phyloP scores from a whole-genome alignment of 805 yeast species.

The Suhomyces pyralidae region DNA sequence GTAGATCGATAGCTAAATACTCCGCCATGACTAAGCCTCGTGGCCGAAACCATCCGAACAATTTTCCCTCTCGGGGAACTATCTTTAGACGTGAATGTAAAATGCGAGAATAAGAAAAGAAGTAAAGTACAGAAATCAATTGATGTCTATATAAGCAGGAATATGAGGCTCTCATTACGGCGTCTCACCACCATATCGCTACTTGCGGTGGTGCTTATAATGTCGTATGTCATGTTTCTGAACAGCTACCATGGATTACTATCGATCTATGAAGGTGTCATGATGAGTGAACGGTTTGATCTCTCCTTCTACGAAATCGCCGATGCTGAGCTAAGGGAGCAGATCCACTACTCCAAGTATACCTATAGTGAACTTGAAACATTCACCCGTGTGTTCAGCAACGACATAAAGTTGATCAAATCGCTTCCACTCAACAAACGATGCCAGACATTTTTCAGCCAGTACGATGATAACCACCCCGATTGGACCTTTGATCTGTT shows the following conservation, averaged over 20 bases:
- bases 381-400: slow-evolving; percentile 10
- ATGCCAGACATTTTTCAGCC: slow-evolving; percentile 24
- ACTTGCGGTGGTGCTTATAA: not conserved
- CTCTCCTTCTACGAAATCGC: slow-evolving; percentile 8
- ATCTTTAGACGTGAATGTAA: not conserved
- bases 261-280: not conserved
- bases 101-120: not conserved
- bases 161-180: slow-evolving; percentile 9
- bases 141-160: not conserved
- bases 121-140: not conserved
- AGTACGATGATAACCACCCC: slow-evolving; percentile 16
- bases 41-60: too few species aligned
- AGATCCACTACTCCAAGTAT: slow-evolving; percentile 25
- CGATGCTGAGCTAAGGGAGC: slow-evolving; percentile 12
- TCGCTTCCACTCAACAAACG: slow-evolving; percentile 16
- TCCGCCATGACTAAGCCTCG: not conserved
- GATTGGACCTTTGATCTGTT: slow-evolving; percentile 19
- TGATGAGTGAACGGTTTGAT: slow-evolving; percentile 7
- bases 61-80: not conserved
- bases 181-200: slow-evolving; percentile 1
- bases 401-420: slow-evolving; percentile 7
- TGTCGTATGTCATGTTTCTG: not conserved
- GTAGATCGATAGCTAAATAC: not conserved
- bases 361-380: slow-evolving; percentile 17
- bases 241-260: not conserved